Base-by-base conservation (phyloP, 176 grass and related monocot species). In the Oryza longistaminata region DNA sequence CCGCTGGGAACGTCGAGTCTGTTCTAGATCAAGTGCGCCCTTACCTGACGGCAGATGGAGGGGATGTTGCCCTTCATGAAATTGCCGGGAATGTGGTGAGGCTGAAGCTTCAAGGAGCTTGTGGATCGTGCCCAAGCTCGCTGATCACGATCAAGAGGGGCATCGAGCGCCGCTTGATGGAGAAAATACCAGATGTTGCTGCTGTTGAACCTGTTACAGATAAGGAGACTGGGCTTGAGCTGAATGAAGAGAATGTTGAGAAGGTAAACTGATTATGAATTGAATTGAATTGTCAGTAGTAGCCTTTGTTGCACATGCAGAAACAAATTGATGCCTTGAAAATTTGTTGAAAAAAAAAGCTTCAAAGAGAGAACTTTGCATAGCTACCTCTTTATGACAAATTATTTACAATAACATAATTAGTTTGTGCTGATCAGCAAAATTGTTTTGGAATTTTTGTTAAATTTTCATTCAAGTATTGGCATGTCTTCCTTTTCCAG, bases 11-110 rank as follows among this genome's bases (percentile, higher is more conserved):
- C 16, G 87, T 94, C 0, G 92, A 94, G 66, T 83, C 48, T 10
- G 82, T 97, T 55, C 83, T 97, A 40, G 90, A 91, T 45, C 85
- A 94, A 82, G 92, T 94, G 15, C 92, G 95, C 10, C 92, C 90
- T 2, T 91, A 97, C 73, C 90, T 97, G 13, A 85, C 86, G 12
- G 86, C 95, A 17, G 92, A 97, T 52, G 95, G 95, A 68, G 95
- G 95, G 45, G 55, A 94, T 8, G 90, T 93, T 15, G 79, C 85
- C 66, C 64, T 97, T 55, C 92, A 94, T 74, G 95, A 93, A 83
- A 97, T 97, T 11, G 82, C 91, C 9, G 85, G 90, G 64, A 93
- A 88, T 60, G 74, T 94, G 78, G 95, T 97, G 50, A 82, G 81
- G 75, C 64, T 97, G 79, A 94, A 82, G 82, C 74, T 94, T 19